Base-by-base conservation (phyloP, 805 yeast genomes). In the Debaryomyces hansenii region DNA sequence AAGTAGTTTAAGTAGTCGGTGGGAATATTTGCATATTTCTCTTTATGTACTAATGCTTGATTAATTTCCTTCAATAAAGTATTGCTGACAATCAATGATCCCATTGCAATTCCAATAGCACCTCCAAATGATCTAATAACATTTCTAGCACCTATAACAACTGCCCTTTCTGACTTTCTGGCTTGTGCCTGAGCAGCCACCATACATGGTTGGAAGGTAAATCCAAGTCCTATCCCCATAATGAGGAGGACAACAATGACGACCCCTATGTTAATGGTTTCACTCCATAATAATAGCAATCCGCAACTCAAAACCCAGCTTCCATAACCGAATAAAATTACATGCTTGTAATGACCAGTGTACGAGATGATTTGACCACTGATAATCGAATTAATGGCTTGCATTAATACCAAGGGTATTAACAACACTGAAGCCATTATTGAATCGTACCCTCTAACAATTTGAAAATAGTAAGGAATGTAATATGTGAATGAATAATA, bases 401-500 rank as follows among this genome's bases (percentile, higher is more conserved):
- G 82, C 47, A 53, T 56, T 7, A 77, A 50, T 3, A 81, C 79
- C 50, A 74, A 59, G 0, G 83, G 75, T 15, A 80, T 52, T 10
- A 69, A 51, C 31, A 77, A 61, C 2, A 71, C 58, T 0, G 83
- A 70, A 0, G 79, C 60, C 31, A 62, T 60, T 37, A 77, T 57
- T 3, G 75, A 58, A 62, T 58, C 58, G 55, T 63, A 40, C 0
- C 73, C 78, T 42, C 70, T 64, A 8, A 78, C 77, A 29, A 53
- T 53, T 42, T 53, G 55, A 31, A 46, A 53, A 35, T 51, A 53
- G 35, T 53, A 35, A 52, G 44, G 42, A 74, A 79, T 52, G 51
- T 72, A 79, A 57, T 74, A 79, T 34, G 67, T 58, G 54, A 74
- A 72, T 20, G 80, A 66, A 54, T 57, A 77, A 61, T 73, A 81